Evolutionary conservation across 2,329 filamentous ascomycete species (phyloP).

Genomic region (Trichoderma hamatum): DNA sequence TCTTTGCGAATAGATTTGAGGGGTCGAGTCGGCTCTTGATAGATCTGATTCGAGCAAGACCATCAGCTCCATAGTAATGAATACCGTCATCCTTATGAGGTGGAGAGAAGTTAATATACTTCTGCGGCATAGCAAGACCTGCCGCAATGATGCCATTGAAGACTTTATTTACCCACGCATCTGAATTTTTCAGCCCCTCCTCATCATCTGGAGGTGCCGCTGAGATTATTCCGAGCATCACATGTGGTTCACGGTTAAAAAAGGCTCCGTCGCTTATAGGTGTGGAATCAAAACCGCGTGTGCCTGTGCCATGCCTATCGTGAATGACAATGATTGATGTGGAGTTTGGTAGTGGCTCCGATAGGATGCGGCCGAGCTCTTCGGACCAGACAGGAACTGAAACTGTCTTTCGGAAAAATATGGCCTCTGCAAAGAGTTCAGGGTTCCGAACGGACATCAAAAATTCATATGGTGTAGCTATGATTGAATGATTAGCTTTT

Average conservation of each 20-base stretch:
- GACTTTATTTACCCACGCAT: neutral
- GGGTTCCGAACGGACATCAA: neutral
- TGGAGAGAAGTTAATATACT: neutral
- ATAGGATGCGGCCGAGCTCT: slow-evolving; percentile 6
- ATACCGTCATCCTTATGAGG: neutral
- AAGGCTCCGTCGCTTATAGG: neutral
- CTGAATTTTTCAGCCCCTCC: neutral
- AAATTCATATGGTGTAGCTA: neutral
- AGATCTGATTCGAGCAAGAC: neutral
- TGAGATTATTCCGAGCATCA: slow-evolving; percentile 8
- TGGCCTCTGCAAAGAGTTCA: neutral
- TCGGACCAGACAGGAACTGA: slow-evolving; percentile 10
- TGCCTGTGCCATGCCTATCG: slow-evolving; percentile 9
- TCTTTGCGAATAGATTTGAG: slow-evolving; percentile 1
- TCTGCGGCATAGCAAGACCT: slow-evolving; percentile 1
- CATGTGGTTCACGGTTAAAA: slow-evolving; percentile 11
- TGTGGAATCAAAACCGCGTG: neutral
- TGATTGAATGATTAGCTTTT: neutral
- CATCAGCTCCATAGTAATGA: neutral
- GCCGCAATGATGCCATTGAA: neutral
- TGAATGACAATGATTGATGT: neutral
- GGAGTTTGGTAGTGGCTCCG: neutral
- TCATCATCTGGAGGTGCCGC: slow-evolving; percentile 4
- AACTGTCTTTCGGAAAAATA: neutral
- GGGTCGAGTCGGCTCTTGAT: slow-evolving; percentile 3